Percentiles rank a stretch among this genome's conserved stretches.
phyloP scores from a whole-genome alignment of 2,329 filamentous ascomycete species.

The Zymoseptoria ardabiliae region DNA sequence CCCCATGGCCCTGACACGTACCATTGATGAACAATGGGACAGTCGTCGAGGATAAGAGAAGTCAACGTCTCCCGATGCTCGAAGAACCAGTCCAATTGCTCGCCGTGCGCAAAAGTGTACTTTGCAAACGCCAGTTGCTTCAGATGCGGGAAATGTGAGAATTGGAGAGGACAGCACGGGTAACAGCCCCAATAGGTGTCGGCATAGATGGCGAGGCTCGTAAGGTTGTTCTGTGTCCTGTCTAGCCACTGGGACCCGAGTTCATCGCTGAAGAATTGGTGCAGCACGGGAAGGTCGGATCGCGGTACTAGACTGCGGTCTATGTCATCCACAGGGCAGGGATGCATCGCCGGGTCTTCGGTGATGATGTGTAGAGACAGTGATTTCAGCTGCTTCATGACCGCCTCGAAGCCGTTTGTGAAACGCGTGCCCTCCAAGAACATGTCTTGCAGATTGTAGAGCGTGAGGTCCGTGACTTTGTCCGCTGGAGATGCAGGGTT shows the following conservation, averaged over 20 bases:
- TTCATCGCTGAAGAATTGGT: too few species aligned
- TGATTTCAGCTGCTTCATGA: conserved; percentile 13
- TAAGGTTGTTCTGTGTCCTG: conserved; percentile 19
- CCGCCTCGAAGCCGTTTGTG: conserved; percentile 12
- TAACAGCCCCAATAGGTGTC: conserved; percentile 36
- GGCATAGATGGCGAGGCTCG: conserved; percentile 36
- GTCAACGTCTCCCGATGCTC: conserved; percentile 33
- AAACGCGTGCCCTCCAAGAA: conserved; percentile 6
- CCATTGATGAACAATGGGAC: conserved; percentile 20
- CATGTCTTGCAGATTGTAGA: conserved; percentile 23
- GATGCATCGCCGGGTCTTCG: conserved; percentile 15
- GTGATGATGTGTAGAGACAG: conserved; percentile 20
- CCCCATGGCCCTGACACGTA: neutral
- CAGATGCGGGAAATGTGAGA: conserved; percentile 33
- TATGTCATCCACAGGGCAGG: too few species aligned
- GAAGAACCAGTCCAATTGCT: conserved; percentile 43
- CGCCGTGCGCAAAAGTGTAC: conserved; percentile 39
- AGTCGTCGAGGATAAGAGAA: conserved; percentile 40
- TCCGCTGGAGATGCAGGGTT: neutral
- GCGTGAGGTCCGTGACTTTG: conserved; percentile 13
- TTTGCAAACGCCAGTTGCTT: conserved; percentile 36
- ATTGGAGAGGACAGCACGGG: conserved; percentile 33
- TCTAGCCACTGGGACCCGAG: too few species aligned
- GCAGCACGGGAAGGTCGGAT: too few species aligned
- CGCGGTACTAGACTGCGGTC: too few species aligned